These are phyloP conservation scores for Kondoa malvinella DNA, from an alignment of 768 basidiomycete genomes.

Conservation along the genomic window DNA sequence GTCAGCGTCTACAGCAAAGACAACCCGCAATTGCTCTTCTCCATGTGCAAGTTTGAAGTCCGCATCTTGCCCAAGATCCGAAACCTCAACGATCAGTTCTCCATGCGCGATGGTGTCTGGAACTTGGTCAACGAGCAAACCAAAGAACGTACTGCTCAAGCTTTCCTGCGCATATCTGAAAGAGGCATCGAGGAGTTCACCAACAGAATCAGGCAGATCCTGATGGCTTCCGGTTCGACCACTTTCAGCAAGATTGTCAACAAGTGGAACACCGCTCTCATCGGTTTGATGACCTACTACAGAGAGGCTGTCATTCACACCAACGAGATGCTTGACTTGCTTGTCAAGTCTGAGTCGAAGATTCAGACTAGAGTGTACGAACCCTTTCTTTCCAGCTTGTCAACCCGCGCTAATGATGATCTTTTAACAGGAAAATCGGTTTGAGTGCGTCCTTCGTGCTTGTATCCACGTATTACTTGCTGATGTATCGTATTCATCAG, in stretches of 20 bases:
- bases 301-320: conserved; percentile 62
- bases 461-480: background rate
- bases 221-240: conserved; percentile 97
- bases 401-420: too few relatives aligned
- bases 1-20: conserved; percentile 72
- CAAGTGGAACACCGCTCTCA: conserved; percentile 76
- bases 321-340: conserved; percentile 80
- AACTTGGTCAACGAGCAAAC: conserved; percentile 92
- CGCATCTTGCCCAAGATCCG: conserved; percentile 92
- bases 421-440: background rate
- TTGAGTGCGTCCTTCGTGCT: background rate
- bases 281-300: conserved; percentile 52
- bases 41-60: conserved; percentile 98
- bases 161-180: conserved; percentile 92
- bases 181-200: conserved; percentile 86
- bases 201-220: conserved; percentile 75
- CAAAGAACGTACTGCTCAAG: conserved; percentile 93
- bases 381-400: too few relatives aligned
- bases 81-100: conserved; percentile 91
- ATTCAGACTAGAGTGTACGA: conserved; percentile 46
- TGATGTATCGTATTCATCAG: conserved; percentile 42
- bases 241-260: conserved; percentile 99
- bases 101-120: conserved; percentile 46
- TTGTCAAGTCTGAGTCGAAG: conserved; percentile 99
- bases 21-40: conserved; percentile 92